Evolutionary conservation across 305 asterid genomes (phyloP).

Genomic region (Fraxinus baroniana): DNA sequence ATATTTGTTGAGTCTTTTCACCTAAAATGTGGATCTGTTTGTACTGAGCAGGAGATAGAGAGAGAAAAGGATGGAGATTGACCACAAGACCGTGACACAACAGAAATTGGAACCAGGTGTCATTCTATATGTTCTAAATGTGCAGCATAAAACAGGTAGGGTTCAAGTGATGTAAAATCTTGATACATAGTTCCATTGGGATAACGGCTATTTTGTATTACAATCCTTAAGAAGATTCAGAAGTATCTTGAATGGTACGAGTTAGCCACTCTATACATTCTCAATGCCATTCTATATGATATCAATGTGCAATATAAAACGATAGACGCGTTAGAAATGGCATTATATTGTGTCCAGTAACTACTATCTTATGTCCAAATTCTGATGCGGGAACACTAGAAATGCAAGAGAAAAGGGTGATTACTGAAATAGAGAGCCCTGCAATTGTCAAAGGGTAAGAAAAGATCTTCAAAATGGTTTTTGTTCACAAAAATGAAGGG

Average conservation of each 20-base stretch:
- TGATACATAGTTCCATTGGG: neutral
- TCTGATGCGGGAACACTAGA: conserved; percentile 1
- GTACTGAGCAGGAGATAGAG: neutral
- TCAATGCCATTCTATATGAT: neutral
- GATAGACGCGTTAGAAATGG: neutral
- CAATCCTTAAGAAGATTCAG: neutral
- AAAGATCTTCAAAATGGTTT: neutral
- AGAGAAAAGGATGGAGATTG: neutral
- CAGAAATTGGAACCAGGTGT: neutral
- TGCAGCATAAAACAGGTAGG: neutral
- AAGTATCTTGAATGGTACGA: neutral
- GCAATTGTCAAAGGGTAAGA: neutral
- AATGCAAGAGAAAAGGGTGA: neutral
- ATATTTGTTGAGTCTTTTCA: neutral
- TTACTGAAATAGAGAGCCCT: conserved; percentile 1
- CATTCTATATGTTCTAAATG: neutral
- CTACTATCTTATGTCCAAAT: conserved; percentile 3
- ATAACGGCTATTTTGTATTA: neutral
- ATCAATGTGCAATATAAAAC: neutral
- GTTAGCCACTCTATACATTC: neutral
- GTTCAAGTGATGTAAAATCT: neutral
- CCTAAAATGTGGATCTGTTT: neutral
- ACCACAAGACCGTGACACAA: neutral
- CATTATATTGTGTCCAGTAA: neutral
- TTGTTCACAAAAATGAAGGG: conserved; percentile 3